phyloP scores from a whole-genome alignment of 140 eudicot genomes.

The Ambrosia hybrid region DNA sequence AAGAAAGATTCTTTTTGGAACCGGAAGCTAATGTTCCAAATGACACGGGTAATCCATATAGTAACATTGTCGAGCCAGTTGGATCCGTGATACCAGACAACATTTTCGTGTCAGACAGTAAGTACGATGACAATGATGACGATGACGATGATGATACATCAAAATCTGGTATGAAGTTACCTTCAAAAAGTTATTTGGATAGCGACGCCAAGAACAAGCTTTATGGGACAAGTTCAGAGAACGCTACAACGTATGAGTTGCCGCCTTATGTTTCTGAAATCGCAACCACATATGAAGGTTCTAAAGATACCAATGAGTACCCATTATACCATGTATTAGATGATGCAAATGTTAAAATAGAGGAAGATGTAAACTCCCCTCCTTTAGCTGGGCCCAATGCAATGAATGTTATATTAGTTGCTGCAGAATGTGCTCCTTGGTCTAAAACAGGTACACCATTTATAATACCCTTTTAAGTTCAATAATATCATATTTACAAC shows the following conservation, averaged over 20 bases:
- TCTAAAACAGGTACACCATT: slow-evolving; percentile 71
- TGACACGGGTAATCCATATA: slow-evolving; percentile 25
- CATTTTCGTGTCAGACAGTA: not conserved
- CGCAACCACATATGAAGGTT: slow-evolving; percentile 32
- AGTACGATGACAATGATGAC: not conserved
- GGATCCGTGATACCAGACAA: not conserved
- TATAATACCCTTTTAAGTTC: not conserved
- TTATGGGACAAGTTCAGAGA: slow-evolving; percentile 20
- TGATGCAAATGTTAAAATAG: slow-evolving; percentile 32
- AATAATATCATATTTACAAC: not conserved
- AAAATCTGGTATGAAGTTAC: slow-evolving; percentile 32
- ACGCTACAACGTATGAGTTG: slow-evolving; percentile 22
- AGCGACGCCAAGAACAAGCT: slow-evolving; percentile 22
- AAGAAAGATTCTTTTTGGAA: slow-evolving; percentile 39
- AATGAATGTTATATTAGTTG: slow-evolving; percentile 87
- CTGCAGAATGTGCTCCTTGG: slow-evolving; percentile 98
- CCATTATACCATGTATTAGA: slow-evolving; percentile 21
- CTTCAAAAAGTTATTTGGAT: slow-evolving; percentile 26
- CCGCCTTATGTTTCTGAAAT: slow-evolving; percentile 45
- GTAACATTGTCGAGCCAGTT: slow-evolving; percentile 11
- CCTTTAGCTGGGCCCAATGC: slow-evolving; percentile 89
- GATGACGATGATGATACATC: slow-evolving; percentile 27
- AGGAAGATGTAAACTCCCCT: slow-evolving; percentile 56
- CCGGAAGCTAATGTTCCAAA: slow-evolving; percentile 22
- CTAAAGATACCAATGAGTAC: slow-evolving; percentile 23